Percentiles rank a stretch among this genome's conserved stretches.
Evolutionary conservation across 2,329 filamentous ascomycete genomes (phyloP).

Genomic region (Alternaria sp.): DNA sequence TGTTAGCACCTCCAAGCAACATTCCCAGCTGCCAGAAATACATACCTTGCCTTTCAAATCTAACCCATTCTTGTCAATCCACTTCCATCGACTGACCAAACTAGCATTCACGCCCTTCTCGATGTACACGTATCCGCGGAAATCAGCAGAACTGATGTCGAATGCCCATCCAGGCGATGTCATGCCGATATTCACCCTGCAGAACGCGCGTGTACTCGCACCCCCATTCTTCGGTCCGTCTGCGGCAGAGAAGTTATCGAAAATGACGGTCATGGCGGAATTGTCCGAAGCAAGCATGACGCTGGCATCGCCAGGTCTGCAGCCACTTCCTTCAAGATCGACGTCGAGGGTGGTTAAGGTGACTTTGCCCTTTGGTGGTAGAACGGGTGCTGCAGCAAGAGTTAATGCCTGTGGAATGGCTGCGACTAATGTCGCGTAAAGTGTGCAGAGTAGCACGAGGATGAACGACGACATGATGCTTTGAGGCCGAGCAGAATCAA

Average conservation of each 20-base stretch:
- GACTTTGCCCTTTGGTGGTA: conserved; percentile 25
- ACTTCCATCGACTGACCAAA: conserved; percentile 41
- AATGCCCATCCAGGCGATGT: conserved; percentile 36
- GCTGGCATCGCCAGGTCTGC: conserved; percentile 29
- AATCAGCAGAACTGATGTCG: conserved; percentile 34
- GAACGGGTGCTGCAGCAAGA: conserved; percentile 7
- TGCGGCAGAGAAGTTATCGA: conserved; percentile 38
- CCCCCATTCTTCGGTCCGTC: conserved; percentile 31
- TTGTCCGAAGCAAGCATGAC: conserved; percentile 32
- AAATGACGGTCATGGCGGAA: conserved; percentile 34
- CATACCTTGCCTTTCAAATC: conserved; percentile 40
- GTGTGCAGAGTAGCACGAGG: background rate
- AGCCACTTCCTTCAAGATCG: conserved; percentile 36
- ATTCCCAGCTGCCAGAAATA: background rate
- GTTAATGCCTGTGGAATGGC: background rate
- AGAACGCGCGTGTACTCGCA: conserved; percentile 34
- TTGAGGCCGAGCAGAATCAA: background rate
- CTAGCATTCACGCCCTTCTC: conserved; percentile 27
- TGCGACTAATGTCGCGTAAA: background rate
- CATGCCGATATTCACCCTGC: conserved; percentile 35
- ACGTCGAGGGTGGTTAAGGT: conserved; percentile 25
- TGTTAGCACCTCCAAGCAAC: background rate
- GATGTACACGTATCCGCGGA: conserved; percentile 33
- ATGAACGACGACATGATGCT: conserved; percentile 2
- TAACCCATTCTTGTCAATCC: conserved; percentile 30